phyloP scores from a whole-genome alignment of 768 basidiomycete species.

The Cystoderma amianthinum region DNA sequence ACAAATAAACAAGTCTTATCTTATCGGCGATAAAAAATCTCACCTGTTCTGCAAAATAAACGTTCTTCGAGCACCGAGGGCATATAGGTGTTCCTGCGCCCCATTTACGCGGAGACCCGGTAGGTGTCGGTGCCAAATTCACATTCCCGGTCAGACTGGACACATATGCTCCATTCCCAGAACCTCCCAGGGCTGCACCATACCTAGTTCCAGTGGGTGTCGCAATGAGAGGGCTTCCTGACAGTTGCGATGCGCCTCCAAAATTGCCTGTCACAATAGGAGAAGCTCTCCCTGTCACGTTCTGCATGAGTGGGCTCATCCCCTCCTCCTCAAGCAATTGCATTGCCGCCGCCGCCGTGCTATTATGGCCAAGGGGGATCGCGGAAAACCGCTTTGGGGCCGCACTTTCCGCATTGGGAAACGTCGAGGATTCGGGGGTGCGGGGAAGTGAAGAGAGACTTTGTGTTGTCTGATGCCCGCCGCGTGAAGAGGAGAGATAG shows the following conservation, averaged over 20 bases:
- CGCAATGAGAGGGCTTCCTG: background rate
- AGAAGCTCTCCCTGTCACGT: conserved; percentile 9
- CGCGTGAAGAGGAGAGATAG: conserved; percentile 18
- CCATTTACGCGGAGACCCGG: conserved; percentile 40
- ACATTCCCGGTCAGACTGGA: conserved; percentile 10
- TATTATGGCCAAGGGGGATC: background rate
- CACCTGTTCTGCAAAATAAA: conserved; percentile 85
- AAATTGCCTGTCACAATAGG: background rate
- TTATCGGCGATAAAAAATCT: conserved; percentile 1
- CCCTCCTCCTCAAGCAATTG: conserved; percentile 10
- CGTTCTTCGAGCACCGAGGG: conserved; percentile 64
- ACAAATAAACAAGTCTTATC: background rate
- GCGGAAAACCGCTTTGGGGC: background rate
- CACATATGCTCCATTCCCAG: conserved; percentile 9
- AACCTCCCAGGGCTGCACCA: conserved; percentile 43
- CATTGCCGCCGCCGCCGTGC: conserved; percentile 7
- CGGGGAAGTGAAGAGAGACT: conserved; percentile 8
- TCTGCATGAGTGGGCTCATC: conserved; percentile 20
- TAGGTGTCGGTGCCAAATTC: conserved; percentile 23
- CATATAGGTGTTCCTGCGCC: conserved; percentile 56
- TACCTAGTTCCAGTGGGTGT: conserved; percentile 62
- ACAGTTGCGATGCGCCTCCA: too few species aligned
- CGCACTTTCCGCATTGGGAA: background rate
- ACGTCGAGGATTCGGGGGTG: background rate
- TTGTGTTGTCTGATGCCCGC: conserved; percentile 11